Evolutionary conservation across 768 basidiomycete genomes (phyloP).

Genomic region (Hypholoma sublateritium): DNA sequence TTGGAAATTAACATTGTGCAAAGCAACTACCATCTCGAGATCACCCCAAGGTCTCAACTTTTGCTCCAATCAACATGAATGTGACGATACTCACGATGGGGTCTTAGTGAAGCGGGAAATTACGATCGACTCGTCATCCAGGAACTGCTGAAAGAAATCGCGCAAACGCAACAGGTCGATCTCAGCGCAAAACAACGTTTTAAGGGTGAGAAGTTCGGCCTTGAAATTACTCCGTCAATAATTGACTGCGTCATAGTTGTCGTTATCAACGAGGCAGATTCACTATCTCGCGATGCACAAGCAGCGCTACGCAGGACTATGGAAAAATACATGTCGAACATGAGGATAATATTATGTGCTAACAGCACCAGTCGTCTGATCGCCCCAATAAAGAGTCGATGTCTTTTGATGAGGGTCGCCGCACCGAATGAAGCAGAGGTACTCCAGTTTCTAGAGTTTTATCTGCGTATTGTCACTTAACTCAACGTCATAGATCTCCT

Average conservation of each 20-base stretch:
- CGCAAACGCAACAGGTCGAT: slow-evolving; percentile 98
- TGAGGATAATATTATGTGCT: slow-evolving; percentile 95
- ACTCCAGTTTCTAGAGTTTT: neutral
- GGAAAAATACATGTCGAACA: slow-evolving; percentile 99
- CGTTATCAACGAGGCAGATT: slow-evolving; percentile 96
- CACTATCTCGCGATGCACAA: slow-evolving; percentile 93
- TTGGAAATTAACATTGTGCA: slow-evolving; percentile 96
- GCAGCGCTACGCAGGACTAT: slow-evolving; percentile 95
- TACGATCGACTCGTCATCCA: slow-evolving; percentile 96
- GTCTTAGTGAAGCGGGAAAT: slow-evolving; percentile 86
- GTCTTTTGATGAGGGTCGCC: slow-evolving; percentile 90
- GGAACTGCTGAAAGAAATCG: slow-evolving; percentile 96
- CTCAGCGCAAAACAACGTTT: slow-evolving; percentile 93
- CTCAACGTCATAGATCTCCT: slow-evolving; percentile 60
- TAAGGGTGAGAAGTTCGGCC: slow-evolving; percentile 69
- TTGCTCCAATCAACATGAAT: neutral
- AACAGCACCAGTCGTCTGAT: slow-evolving; percentile 95
- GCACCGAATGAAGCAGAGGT: slow-evolving; percentile 84
- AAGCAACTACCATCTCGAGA: slow-evolving; percentile 96
- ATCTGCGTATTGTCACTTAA: slow-evolving; percentile 1
- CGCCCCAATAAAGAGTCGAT: slow-evolving; percentile 94
- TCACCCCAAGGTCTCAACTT: slow-evolving; percentile 80
- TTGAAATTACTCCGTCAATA: neutral
- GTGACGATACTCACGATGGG: neutral
- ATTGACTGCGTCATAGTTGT: slow-evolving; percentile 60